phyloP scores from a whole-genome alignment of 139 green algal genomes.

The Pleodorina starrii region DNA sequence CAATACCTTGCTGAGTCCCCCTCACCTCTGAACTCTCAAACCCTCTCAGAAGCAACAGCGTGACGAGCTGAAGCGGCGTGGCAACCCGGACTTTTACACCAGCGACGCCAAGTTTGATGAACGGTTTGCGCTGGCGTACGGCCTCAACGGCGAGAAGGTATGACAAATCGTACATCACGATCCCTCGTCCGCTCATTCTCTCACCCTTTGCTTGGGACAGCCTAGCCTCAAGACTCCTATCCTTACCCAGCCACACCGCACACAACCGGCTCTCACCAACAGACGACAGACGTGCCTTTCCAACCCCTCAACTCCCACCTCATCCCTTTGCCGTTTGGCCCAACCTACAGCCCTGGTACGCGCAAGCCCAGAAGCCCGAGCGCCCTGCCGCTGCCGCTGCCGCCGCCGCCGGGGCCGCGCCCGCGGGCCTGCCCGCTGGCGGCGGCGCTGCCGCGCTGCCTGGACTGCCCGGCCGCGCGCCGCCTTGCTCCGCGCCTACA shows the following conservation, averaged over 20 bases:
- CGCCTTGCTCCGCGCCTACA: background rate
- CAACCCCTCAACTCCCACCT: too few relatives aligned
- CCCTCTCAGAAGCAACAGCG: conserved; percentile 22
- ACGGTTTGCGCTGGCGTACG: conserved; percentile 75
- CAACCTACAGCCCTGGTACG: conserved; percentile 63
- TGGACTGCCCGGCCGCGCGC: background rate
- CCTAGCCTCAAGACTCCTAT: too few relatives aligned
- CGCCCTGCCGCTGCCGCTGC: background rate
- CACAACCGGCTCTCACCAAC: too few relatives aligned
- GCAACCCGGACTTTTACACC: conserved; percentile 81
- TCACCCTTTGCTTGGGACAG: too few relatives aligned
- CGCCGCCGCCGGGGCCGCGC: too few relatives aligned
- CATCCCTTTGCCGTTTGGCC: too few relatives aligned
- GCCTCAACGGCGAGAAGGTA: conserved; percentile 59
- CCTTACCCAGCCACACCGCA: too few relatives aligned
- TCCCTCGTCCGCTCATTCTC: too few relatives aligned
- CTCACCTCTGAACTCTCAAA: too few relatives aligned
- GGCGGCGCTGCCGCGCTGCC: background rate
- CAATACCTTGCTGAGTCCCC: too few relatives aligned
- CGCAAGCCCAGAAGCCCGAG: conserved; percentile 30
- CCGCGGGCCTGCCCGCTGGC: background rate
- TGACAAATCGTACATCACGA: too few relatives aligned
- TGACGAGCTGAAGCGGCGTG: conserved; percentile 63
- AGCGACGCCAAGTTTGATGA: conserved; percentile 87
- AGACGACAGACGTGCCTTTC: too few relatives aligned